Percentiles rank a stretch among this genome's conserved stretches.
Evolutionary conservation across 257 asterid species (phyloP).

Genomic region (Coffea canephora): DNA sequence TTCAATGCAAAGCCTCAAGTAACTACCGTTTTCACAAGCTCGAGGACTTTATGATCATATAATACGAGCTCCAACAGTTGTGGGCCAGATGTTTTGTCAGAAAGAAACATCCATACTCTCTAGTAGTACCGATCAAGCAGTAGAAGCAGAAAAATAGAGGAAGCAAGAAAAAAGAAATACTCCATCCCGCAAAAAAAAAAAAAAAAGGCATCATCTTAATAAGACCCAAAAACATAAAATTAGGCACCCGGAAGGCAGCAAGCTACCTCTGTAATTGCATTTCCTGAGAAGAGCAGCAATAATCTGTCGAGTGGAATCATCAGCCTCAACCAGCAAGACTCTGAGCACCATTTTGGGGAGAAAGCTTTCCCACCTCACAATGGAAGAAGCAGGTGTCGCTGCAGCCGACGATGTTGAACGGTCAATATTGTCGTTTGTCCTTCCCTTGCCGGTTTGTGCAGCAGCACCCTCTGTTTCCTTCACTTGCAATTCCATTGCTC

Average conservation of each 20-base stretch:
- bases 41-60: neutral
- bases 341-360: slow-evolving; percentile 74
- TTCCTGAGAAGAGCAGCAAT: slow-evolving; percentile 90
- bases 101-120: neutral
- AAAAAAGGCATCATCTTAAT: neutral
- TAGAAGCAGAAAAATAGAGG: neutral
- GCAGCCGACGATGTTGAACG: slow-evolving; percentile 19
- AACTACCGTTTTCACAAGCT: neutral
- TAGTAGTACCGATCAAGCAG: neutral
- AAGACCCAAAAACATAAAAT: neutral
- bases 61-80: neutral
- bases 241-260: neutral
- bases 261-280: slow-evolving; percentile 88
- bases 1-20: neutral
- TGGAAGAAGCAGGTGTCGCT: slow-evolving; percentile 21
- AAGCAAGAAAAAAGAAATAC: no score
- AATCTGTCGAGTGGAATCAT: slow-evolving; percentile 94
- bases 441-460: slow-evolving; percentile 19
- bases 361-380: slow-evolving; percentile 76
- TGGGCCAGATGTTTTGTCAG: neutral
- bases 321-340: slow-evolving; percentile 87
- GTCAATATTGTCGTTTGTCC: slow-evolving; percentile 20
- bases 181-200: no score
- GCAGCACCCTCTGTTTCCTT: slow-evolving; percentile 29
- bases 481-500: slow-evolving; percentile 27